These are phyloP conservation scores for Trichoderma simmonsii DNA, from an alignment of 2,329 filamentous ascomycete genomes.

Conservation along the genomic window DNA sequence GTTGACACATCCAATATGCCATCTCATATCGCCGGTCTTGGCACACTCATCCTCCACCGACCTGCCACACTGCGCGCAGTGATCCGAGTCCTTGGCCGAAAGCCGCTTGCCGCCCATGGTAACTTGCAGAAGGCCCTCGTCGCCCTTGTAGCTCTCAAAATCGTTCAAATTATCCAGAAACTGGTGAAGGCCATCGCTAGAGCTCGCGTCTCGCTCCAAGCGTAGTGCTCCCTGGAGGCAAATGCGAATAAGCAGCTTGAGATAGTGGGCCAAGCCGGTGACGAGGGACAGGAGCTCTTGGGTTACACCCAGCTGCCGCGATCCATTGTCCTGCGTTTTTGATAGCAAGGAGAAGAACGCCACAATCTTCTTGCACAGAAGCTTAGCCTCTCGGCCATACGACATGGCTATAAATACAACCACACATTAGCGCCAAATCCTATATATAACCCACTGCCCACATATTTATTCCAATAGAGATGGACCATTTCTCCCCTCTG, in stretches of 20 bases:
- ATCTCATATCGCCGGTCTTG: conserved; percentile 69
- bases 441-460: background rate
- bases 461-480: background rate
- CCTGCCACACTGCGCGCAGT: conserved; percentile 75
- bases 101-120: conserved; percentile 63
- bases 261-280: conserved; percentile 91
- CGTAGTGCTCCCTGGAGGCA: conserved; percentile 91
- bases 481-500: background rate
- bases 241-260: conserved; percentile 95
- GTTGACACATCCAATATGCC: conserved; percentile 79
- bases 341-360: conserved; percentile 94
- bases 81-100: conserved; percentile 75
- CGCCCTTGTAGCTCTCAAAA: conserved; percentile 72
- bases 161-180: conserved; percentile 83
- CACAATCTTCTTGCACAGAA: conserved; percentile 99
- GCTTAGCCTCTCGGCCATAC: conserved; percentile 92
- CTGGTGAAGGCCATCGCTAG: conserved; percentile 69
- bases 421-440: background rate
- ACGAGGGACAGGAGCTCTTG: conserved; percentile 97
- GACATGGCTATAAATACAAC: conserved; percentile 62
- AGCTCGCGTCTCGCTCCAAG: conserved; percentile 78
- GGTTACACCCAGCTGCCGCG: conserved; percentile 88
- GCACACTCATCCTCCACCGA: conserved; percentile 95
- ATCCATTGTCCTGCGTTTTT: conserved; percentile 89
- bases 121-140: conserved; percentile 66